Evolutionary conservation across 1,284 basidiomycete genomes (phyloP), one percentile per base, ranked within the genome.

Genomic region (Rugosomyces carneus): DNA sequence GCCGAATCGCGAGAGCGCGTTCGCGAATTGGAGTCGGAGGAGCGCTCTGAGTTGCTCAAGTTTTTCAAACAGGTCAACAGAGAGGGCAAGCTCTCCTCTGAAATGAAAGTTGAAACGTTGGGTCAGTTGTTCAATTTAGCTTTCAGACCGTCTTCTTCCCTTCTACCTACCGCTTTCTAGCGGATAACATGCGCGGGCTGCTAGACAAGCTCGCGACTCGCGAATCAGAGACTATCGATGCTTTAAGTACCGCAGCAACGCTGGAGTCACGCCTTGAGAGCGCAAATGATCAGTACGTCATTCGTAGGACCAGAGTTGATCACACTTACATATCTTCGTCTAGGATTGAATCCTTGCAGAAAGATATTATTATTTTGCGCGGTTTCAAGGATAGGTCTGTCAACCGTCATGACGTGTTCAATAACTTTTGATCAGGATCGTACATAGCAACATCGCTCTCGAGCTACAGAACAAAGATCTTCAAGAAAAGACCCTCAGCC

Each of bases 1-100:
- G 69, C 66, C 6, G 70, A 75, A 43, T 56, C 69, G 0, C 67
- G 67, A 48, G 58, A 59, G 11, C 66, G 67, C 11, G 55, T 72
- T 19, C 53, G 59, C 15, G 71, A 73, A 32, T 59, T 73, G 1
- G 71, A 77, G 57, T 57, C 53, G 18, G 59, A 60, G 44, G 63
- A 62, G 47, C 53, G 54, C 9, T 62, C 60, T 20, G 60, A 55
- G 49, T 53, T 60, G 61, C 45, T 50, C 40, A 50, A 62, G 52
- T 44, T 61, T 49, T 49, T 61, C 15, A 20, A 26, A 6, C 27
- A 37, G 13, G 20, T 47, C 20, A 42, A 13, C 21, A 38, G 24
- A 26, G 19, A 35, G 16, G 34, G 5, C 1, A 18, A 36, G 16
- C 27, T 15, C 15, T 5, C 19, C 16, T n/a, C 11, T n/a, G 10